phyloP scores from a whole-genome alignment of 2,329 filamentous ascomycete species.

The Alternaria arbusti region DNA sequence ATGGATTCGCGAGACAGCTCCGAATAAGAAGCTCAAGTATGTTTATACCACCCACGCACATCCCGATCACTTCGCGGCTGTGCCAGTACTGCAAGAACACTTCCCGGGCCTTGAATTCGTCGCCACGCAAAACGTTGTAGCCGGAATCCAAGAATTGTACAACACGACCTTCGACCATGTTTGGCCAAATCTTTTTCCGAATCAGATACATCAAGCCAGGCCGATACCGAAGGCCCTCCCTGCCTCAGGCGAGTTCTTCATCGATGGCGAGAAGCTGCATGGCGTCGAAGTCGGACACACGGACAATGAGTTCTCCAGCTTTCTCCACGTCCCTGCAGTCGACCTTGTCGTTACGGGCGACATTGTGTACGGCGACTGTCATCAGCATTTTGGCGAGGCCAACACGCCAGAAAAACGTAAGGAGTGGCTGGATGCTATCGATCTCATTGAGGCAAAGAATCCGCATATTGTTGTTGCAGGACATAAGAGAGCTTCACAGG shows the following conservation, averaged over 20 bases:
- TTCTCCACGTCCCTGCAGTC: background rate
- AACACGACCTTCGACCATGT: background rate
- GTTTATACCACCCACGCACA: background rate
- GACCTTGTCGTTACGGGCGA: background rate
- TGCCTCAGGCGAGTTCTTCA: background rate
- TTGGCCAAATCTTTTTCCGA: background rate
- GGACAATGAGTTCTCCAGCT: background rate
- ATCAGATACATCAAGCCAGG: background rate
- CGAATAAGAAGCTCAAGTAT: background rate
- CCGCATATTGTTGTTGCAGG: background rate
- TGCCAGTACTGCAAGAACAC: background rate
- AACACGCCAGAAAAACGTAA: background rate
- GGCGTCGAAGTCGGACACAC: background rate
- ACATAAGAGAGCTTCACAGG: background rate
- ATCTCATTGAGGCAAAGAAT: background rate
- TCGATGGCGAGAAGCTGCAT: background rate
- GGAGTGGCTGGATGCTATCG: background rate
- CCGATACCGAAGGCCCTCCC: background rate
- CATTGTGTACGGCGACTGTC: background rate
- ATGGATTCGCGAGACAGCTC: background rate
- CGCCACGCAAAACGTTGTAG: background rate
- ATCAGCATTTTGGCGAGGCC: background rate
- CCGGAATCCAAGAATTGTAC: background rate
- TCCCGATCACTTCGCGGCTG: background rate
- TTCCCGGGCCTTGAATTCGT: background rate